Base-by-base conservation (phyloP, 139 green algal genomes). In the Tetraselmis striata region DNA sequence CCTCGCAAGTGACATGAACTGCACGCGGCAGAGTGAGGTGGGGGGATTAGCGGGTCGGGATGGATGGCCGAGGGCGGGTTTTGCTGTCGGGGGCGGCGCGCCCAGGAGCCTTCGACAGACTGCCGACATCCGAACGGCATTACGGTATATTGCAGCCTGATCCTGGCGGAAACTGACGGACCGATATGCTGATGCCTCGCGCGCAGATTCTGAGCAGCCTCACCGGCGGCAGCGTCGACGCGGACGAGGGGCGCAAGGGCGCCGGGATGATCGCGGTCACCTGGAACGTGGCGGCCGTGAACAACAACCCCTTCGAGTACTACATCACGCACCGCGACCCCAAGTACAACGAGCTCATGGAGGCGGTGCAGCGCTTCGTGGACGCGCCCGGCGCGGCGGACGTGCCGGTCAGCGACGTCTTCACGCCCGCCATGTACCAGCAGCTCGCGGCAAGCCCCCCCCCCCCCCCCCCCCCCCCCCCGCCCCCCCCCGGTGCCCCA, bases 221-320 rank as follows among this genome's bases (percentile, higher is more conserved):
- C 5, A 25, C 45, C 11, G 45, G 45, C 45, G 45, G 45, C 18
- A 18, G 45, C 45, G 45, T 5, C 45, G 45, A 67, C 11, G 45
- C 11, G 11, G 45, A 67, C 11, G 45, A 67, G 5, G 45, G 45
- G 45, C 5, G 18, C 11, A 67, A 67, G 18, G 45, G 45, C 45
- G 45, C 45, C 45, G 45, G 45, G 11, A 67, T 67, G 45, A 67
- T 67, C 18, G 45, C 45, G 45, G 45, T 67, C 81, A 84, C 75
- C 28, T 84, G 81, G 81, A 84, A 84, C 67, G 75, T 84, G 2
- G 81, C 81, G 24, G 67, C 81, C 23, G 30, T 84, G 26, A 84
- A 84, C n/a, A 84, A 84, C 81, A 84, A 84, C 81, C 81, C 81
- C 25, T 84, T 84, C 81, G 81, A 84, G 31, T 84, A 84, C 81